Evolutionary conservation across 2,329 filamentous ascomycete species (phyloP), one percentile per base, ranked within the genome.

Genomic region (Talaromyces verruculosus): DNA sequence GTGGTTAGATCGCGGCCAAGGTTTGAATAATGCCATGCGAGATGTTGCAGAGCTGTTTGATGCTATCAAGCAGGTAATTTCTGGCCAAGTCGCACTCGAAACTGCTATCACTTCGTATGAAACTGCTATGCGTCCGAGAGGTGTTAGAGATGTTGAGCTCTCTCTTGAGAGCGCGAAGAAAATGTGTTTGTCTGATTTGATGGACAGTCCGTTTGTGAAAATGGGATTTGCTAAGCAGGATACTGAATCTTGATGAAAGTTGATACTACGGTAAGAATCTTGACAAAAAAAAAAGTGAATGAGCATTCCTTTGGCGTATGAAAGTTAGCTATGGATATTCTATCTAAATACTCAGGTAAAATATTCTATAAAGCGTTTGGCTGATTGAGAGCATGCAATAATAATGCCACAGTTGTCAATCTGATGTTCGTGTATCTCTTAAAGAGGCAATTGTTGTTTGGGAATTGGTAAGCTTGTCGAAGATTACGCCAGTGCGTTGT

Each of bases 11-110:
- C 62, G 62, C n/a, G 62, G 62, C 10, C 62, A 64, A 33, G 62
- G 62, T 17, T 59, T 64, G 37, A 64, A 64, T 37, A 60, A 64
- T 45, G 63, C 63, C 25, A 59, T 64, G 63, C 53, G 37, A 39
- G 63, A 60, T 13, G 53, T 30, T 5, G 30, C 53, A 28, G 63
- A 64, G 30, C 28, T 64, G n/a, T 64, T 57, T 8, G n/a, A 17
- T 8, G 51, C 53, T 11, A 60, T 64, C 63, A 49, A 59, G 2
- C 15, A 22, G 11, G 19, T 35, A 15, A 6, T 39, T 19, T 10
- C 41, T 10, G 63, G 41, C 3, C 19, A 51, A 33, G 19, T 25
- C 5, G 15, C 41, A 4, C 43, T 60, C 25, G 37, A 64, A 51
- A 28, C 41, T 3, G 19, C 6, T 47, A 39, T 64, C 10, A 64